These are phyloP conservation scores for Elsinoe necatrix DNA, from an alignment of 2,329 filamentous ascomycete species.

Conservation along the genomic window DNA sequence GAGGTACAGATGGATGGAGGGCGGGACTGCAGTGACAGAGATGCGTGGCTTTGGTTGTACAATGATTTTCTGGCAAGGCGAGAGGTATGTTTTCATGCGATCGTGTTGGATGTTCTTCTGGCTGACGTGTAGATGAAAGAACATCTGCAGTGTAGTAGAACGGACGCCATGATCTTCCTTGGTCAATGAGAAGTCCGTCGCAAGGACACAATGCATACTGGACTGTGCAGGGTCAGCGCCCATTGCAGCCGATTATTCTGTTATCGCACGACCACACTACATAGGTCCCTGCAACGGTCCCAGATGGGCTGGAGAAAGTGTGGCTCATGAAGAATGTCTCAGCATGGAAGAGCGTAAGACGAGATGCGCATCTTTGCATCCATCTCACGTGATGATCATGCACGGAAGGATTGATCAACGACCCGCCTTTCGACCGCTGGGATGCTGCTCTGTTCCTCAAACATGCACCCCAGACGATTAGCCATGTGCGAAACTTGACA, in stretches of 20 bases:
- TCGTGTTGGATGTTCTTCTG: slow-evolving; percentile 10
- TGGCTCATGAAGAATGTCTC: too few species aligned
- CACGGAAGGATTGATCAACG: not conserved
- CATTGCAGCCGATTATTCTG: too few species aligned
- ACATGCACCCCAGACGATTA: not conserved
- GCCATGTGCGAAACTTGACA: not conserved
- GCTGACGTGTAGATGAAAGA: not conserved
- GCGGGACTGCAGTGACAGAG: slow-evolving; percentile 29
- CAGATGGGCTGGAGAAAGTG: too few species aligned
- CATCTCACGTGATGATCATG: not conserved
- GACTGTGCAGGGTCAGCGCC: too few species aligned
- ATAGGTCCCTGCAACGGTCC: too few species aligned
- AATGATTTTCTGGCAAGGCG: slow-evolving; percentile 37
- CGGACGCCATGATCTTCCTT: too few species aligned
- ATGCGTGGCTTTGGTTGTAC: slow-evolving; percentile 39
- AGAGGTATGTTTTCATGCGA: slow-evolving; percentile 31
- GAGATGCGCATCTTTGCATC: not conserved
- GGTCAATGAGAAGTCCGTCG: too few species aligned
- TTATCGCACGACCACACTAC: too few species aligned
- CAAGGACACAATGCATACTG: too few species aligned
- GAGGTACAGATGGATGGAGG: slow-evolving; percentile 19
- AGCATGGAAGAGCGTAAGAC: too few species aligned
- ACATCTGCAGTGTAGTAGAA: slow-evolving; percentile 1
- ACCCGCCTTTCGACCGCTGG: not conserved
- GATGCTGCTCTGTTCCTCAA: not conserved